A percentile compares a stretch with the other conserved stretches of the same genome.
Conservation (phyloP, 176 grass and related monocot genomes). For the Calamus simplicifolius region DNA sequence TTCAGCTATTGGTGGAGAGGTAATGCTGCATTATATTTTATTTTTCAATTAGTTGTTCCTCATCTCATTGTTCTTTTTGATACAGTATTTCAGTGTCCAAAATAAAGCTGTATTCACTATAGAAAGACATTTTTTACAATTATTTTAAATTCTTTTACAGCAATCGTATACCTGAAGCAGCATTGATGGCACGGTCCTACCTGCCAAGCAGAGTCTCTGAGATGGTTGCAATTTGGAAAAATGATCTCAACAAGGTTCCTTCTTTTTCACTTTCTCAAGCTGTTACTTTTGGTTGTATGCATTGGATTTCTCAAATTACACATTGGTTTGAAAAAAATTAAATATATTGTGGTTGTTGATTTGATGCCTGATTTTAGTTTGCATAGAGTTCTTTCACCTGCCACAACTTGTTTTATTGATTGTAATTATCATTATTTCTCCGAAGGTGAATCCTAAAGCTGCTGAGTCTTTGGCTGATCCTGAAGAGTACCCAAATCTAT, state of each 20-base stretch:
- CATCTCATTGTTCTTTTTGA: neutral
- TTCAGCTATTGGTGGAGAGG: constrained; percentile 92
- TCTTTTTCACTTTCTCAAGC: constrained; percentile 14
- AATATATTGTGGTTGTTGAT: neutral
- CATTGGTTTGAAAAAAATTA: no score
- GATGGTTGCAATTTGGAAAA: constrained; percentile 81
- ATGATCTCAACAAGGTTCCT: constrained; percentile 77
- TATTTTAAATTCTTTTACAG: constrained; percentile 22
- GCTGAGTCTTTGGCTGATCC: constrained; percentile 97
- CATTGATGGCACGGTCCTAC: constrained; percentile 94
- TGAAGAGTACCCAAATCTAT: constrained; percentile 91
- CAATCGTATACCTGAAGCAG: constrained; percentile 94
- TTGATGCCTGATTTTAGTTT: constrained; percentile 7
- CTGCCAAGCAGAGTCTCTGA: constrained; percentile 94
- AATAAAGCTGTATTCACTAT: neutral
- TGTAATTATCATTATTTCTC: no score
- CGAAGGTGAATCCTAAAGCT: constrained; percentile 87
- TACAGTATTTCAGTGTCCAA: neutral
- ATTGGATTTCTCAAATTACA: neutral
- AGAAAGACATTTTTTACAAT: neutral
- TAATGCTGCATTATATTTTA: constrained; percentile 12
- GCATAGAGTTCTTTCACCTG: no score
- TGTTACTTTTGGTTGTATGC: neutral
- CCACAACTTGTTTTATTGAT: no score
- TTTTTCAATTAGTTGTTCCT: neutral